Conservation (phyloP, 192 early-diverging fungal species). For the Dissophora ornata region DNA sequence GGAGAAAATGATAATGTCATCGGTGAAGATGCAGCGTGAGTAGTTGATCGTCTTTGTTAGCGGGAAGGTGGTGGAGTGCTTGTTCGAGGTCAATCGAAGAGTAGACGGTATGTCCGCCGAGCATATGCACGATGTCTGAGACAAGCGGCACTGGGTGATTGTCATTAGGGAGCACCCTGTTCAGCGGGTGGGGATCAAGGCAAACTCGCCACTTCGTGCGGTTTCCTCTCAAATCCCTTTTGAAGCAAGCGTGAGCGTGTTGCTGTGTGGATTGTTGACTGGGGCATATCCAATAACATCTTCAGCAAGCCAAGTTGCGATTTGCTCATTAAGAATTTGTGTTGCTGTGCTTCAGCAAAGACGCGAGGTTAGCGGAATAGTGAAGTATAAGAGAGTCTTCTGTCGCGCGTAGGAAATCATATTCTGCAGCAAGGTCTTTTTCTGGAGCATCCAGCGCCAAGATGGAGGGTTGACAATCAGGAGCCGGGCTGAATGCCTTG, state of each 20-base stretch:
- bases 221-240: conserved; percentile 16
- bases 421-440: too few species aligned
- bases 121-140: neutral
- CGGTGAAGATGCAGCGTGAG: neutral
- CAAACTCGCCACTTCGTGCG: neutral
- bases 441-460: neutral
- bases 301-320: conserved; percentile 19
- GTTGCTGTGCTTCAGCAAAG: neutral
- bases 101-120: neutral
- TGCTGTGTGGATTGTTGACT: conserved; percentile 2
- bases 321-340: neutral
- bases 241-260: conserved; percentile 9
- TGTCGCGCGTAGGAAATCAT: too few species aligned
- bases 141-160: neutral
- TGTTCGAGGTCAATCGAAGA: neutral
- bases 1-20: conserved; percentile 8
- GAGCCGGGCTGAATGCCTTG: neutral
- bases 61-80: neutral
- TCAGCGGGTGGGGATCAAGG: conserved; percentile 20
- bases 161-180: conserved; percentile 5
- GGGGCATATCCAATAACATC: conserved; percentile 10
- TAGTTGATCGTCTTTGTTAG: neutral
- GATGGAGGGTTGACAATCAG: neutral
- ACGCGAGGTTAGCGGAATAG: neutral
- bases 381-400: neutral